phyloP scores from a whole-genome alignment of 2,329 filamentous ascomycete species.

The Cladosporium sp. region DNA sequence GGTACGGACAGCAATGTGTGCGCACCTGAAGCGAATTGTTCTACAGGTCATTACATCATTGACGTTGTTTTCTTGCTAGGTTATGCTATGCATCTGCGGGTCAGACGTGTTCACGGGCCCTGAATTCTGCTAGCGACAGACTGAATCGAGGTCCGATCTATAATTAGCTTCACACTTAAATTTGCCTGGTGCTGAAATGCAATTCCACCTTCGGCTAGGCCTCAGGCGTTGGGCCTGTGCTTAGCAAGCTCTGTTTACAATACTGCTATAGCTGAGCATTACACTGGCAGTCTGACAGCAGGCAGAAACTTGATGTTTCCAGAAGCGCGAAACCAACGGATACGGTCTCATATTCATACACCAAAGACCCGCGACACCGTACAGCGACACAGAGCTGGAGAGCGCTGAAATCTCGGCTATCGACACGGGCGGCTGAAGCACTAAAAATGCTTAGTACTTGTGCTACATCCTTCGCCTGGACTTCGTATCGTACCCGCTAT shows the following conservation, averaged over 20 bases:
- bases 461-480: slow-evolving; percentile 2
- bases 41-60: no score
- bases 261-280: neutral
- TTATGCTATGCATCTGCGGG: no score
- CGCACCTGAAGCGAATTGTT: no score
- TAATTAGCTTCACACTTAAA: neutral
- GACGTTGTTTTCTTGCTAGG: no score
- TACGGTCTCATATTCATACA: neutral
- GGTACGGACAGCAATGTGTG: no score
- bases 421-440: neutral
- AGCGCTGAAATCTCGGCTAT: slow-evolving; percentile 1
- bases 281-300: neutral
- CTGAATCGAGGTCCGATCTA: neutral
- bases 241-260: neutral
- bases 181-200: neutral
- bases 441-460: neutral
- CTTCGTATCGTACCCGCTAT: slow-evolving; percentile 1
- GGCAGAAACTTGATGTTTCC: neutral
- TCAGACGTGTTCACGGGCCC: no score
- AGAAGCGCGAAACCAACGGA: neutral
- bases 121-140: neutral
- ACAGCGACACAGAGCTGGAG: neutral
- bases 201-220: slow-evolving; percentile 1
- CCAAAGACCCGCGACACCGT: neutral
- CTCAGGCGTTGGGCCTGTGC: neutral